Evolutionary conservation across 2,329 filamentous ascomycete species (phyloP).

Genomic region (Talaromyces sp.): DNA sequence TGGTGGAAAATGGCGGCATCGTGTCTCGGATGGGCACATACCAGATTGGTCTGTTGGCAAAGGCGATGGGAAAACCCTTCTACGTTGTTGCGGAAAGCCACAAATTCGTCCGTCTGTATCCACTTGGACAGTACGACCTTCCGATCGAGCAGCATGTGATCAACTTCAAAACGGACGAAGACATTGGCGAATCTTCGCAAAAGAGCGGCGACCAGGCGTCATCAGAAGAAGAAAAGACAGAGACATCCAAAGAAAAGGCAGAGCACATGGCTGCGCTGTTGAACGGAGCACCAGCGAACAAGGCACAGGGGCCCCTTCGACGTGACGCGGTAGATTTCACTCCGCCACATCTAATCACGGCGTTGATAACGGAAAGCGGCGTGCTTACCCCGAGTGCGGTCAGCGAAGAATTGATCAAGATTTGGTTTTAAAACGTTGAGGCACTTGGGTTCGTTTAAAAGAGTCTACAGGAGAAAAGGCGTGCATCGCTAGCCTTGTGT

Average conservation of each 20-base stretch:
- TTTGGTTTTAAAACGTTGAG: slow-evolving; percentile 42
- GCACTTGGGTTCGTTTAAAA: background rate
- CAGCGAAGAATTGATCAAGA: slow-evolving; percentile 64
- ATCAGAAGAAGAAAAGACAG: background rate
- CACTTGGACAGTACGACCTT: slow-evolving; percentile 74
- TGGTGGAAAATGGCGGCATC: slow-evolving; percentile 90
- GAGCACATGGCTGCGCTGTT: slow-evolving; percentile 13
- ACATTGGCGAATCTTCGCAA: slow-evolving; percentile 42
- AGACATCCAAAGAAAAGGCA: slow-evolving; percentile 11
- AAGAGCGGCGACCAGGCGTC: slow-evolving; percentile 10
- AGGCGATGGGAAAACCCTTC: slow-evolving; percentile 68
- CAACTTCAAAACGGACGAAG: slow-evolving; percentile 61
- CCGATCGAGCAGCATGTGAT: slow-evolving; percentile 75
- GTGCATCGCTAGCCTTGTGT: background rate
- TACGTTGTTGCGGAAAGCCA: slow-evolving; percentile 94
- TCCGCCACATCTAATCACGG: slow-evolving; percentile 59
- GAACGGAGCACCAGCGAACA: slow-evolving; percentile 14
- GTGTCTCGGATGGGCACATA: slow-evolving; percentile 83
- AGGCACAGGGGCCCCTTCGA: slow-evolving; percentile 13
- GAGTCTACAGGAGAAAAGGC: background rate
- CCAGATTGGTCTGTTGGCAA: slow-evolving; percentile 79
- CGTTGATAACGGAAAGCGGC: slow-evolving; percentile 61
- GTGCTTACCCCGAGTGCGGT: slow-evolving; percentile 61
- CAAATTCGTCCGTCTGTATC: slow-evolving; percentile 89
- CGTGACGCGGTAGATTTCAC: slow-evolving; percentile 45